Evolutionary conservation across 345 rosid species (phyloP), one percentile per base, ranked within the genome.

Genomic region (Cardamine resedifolia): DNA sequence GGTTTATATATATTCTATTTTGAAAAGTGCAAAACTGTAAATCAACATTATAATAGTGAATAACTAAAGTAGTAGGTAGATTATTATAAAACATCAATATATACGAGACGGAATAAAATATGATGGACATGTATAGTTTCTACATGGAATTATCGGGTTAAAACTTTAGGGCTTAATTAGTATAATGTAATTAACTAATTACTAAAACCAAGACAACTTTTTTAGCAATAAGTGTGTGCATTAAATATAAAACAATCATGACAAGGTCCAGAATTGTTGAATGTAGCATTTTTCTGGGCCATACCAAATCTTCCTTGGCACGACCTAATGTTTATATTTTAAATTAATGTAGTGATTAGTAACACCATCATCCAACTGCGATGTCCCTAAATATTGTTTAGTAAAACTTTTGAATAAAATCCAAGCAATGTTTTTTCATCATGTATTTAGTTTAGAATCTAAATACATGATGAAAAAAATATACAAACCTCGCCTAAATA

Each of bases 251-350:
- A 24, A 61, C 34, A 51, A 28, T 51, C 63, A 47, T 31, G 26
- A 43, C 55, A 11, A 63, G 21, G 26, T 21, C 53, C 20, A 63
- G 11, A 33, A 72, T 31, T 47, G 48, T 45, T 34, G 39, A 64
- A 72, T 56, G 39, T 44, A 72, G 58, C 70, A 72, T 28, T 64
- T 72, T 64, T 56, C 36, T 44, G 64, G 70, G 70, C 49, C 77
- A 72, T 56, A 33, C 39, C 70, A 64, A 44, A 72, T 72, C 15
- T 64, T 64, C 51, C 27, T 53, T 3, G 57, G 39, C 64, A 63
- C 47, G 58, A 64, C 70, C 47, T 72, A 64, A 44, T 55, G 30
- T 52, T 21, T 43, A 51, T 39, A 24, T 26, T 7, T 62, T 10
- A 41, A 15, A n/a, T 7, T 55, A 31, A 53, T 30, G 57, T 43